Percentiles rank a stretch among this genome's conserved stretches.
Conservation (phyloP, 495 filamentous ascomycete genomes). For the Aspergillus incahuasiensis region DNA sequence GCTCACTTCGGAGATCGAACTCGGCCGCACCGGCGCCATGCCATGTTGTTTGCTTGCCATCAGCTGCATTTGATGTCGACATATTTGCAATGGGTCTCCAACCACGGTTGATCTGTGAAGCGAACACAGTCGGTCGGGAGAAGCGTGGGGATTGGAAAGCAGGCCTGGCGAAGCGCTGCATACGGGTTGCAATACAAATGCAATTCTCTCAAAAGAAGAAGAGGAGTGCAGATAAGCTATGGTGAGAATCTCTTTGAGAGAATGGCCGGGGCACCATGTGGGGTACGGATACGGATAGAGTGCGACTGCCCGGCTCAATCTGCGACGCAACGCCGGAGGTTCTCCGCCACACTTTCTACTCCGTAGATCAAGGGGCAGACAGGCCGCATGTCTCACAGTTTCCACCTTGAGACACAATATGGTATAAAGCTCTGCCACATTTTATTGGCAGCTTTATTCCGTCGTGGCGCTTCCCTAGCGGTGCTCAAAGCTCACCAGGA, state of each 20-base stretch:
- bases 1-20: constrained; percentile 55
- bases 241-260: neutral
- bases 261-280: neutral
- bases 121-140: neutral
- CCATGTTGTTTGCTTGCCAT: constrained; percentile 45
- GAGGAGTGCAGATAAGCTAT: neutral
- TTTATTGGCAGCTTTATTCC: no score
- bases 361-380: no score
- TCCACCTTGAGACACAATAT: no score
- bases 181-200: neutral
- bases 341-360: neutral
- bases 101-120: constrained; percentile 2
- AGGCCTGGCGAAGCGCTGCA: constrained; percentile 13
- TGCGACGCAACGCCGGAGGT: neutral
- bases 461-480: no score
- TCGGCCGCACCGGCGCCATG: constrained; percentile 56
- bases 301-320: neutral
- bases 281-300: no score
- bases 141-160: constrained; percentile 15
- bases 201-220: neutral
- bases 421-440: no score
- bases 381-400: no score
- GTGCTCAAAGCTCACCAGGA: neutral
- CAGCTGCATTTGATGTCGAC: constrained; percentile 19
- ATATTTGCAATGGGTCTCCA: constrained; percentile 25